These are phyloP conservation scores for Ascochyta viciae-villosae DNA, from an alignment of 2,329 filamentous ascomycete genomes.

Conservation along the genomic window DNA sequence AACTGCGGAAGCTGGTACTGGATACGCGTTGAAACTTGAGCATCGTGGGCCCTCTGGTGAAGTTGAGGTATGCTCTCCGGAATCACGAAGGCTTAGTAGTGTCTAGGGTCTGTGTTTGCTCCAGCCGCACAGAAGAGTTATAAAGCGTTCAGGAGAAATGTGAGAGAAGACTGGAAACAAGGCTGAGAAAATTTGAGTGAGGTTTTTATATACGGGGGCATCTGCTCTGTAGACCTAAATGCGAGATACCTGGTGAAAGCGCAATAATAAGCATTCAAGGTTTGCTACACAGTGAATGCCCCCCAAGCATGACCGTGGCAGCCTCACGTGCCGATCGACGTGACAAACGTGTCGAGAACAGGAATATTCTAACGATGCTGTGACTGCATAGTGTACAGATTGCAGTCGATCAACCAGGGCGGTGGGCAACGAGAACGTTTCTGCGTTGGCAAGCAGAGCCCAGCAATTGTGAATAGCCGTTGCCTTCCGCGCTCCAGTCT, in stretches of 20 bases:
- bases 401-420: background rate
- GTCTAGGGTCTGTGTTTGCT: too few relatives aligned
- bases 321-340: background rate
- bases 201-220: background rate
- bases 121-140: too few relatives aligned
- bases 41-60: background rate
- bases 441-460: background rate
- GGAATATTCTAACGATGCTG: background rate
- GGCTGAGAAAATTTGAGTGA: background rate
- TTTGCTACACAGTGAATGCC: constrained; percentile 5
- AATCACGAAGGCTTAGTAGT: too few relatives aligned
- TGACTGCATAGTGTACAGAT: background rate
- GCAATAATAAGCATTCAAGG: background rate
- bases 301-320: background rate
- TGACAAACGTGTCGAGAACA: background rate
- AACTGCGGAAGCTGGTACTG: background rate
- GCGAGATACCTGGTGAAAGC: background rate
- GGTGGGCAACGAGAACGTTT: background rate
- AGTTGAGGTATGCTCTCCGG: background rate
- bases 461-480: background rate
- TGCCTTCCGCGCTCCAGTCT: background rate
- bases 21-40: background rate
- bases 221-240: background rate
- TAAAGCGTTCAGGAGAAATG: too few relatives aligned
- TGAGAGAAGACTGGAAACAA: too few relatives aligned